phyloP scores from a whole-genome alignment of 345 rosid genomes.

The Sisymbrium irio region DNA sequence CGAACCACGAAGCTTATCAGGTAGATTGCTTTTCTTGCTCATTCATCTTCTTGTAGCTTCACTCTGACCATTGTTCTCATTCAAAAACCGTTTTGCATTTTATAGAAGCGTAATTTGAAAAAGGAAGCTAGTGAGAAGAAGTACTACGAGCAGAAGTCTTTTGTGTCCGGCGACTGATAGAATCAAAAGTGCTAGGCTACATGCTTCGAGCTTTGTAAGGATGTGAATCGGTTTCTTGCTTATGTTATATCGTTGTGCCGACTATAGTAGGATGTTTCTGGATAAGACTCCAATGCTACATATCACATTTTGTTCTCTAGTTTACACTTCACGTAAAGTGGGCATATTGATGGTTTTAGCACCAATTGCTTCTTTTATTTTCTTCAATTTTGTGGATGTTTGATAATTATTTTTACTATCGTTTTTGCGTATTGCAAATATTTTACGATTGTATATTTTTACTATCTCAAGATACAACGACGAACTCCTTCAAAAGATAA shows the following conservation, averaged over 20 bases:
- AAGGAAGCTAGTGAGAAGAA: conserved; percentile 62
- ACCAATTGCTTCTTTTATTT: conserved; percentile 3
- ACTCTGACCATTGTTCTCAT: conserved; percentile 1
- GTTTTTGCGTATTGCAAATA: not conserved
- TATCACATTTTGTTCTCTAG: conserved; percentile 23
- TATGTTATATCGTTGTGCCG: not conserved
- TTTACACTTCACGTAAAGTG: conserved; percentile 15
- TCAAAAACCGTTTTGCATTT: not conserved
- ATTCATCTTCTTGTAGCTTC: not conserved
- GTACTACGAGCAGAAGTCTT: conserved; percentile 60
- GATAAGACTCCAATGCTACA: conserved; percentile 16
- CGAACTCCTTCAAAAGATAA: not conserved
- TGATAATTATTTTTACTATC: not conserved
- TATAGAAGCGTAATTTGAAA: conserved; percentile 65
- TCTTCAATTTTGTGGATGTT: not conserved
- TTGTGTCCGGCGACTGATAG: conserved; percentile 50
- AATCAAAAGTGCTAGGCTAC: conserved; percentile 2
- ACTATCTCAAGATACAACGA: not conserved
- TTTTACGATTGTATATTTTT: not conserved
- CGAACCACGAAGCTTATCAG: conserved; percentile 78
- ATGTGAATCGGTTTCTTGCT: not conserved
- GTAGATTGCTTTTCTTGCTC: conserved; percentile 35
- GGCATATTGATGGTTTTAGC: conserved; percentile 9
- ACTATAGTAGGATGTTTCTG: conserved; percentile 28
- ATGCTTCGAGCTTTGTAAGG: conserved; percentile 3